These are phyloP conservation scores for Termitomyces sp. DNA, from an alignment of 768 basidiomycete species.

Conservation along the genomic window DNA sequence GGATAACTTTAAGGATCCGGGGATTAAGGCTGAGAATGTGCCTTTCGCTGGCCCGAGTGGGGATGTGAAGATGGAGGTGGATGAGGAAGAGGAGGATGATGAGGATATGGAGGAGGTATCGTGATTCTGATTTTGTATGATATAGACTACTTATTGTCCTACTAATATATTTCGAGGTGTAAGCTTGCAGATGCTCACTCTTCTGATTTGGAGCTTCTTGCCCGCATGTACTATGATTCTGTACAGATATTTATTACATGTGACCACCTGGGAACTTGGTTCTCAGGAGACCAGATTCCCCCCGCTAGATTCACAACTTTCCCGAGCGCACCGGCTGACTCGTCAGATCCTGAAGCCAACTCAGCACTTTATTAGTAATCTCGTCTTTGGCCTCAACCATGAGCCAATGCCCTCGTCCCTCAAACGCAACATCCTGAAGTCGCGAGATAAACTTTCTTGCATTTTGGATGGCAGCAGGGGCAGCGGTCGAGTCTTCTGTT, in stretches of 20 bases:
- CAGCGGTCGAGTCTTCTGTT: constrained; percentile 50
- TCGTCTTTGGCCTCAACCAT: constrained; percentile 60
- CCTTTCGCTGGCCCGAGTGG: constrained; percentile 33
- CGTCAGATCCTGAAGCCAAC: constrained; percentile 43
- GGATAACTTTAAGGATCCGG: constrained; percentile 66
- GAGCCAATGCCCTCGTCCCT: constrained; percentile 67
- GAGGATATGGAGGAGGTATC: constrained; percentile 75
- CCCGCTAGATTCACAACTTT: constrained; percentile 16
- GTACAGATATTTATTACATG: too few species aligned
- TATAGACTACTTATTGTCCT: background rate
- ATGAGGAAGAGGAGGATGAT: constrained; percentile 59
- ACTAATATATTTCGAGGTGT: background rate
- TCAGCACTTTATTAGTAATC: constrained; percentile 46
- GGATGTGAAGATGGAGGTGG: constrained; percentile 53
- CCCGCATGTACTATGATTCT: too few species aligned
- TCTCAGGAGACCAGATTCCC: background rate
- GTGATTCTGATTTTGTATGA: constrained; percentile 24
- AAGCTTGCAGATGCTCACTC: too few species aligned
- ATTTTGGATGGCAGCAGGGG: constrained; percentile 38
- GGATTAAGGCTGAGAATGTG: constrained; percentile 49
- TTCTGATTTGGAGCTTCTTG: background rate
- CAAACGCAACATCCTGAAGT: constrained; percentile 50
- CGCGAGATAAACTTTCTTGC: constrained; percentile 49
- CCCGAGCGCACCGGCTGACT: constrained; percentile 17
- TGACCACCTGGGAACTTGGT: too few species aligned